Conservation (phyloP, 257 asterid species). For the Nicotiana tomentosiformis region DNA sequence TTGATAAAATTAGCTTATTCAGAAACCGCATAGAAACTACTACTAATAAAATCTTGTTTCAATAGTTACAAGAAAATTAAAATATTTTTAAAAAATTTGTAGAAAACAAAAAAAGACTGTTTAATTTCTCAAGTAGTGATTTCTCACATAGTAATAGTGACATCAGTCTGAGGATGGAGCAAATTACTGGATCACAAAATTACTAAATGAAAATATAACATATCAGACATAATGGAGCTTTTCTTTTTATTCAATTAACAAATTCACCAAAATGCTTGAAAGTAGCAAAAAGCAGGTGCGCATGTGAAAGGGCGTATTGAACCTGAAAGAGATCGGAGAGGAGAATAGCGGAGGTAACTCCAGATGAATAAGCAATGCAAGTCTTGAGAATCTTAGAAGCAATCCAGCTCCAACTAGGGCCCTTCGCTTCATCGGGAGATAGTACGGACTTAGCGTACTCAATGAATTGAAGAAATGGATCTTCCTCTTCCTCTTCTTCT, state of each 20-base stretch:
- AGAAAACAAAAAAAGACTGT: background rate
- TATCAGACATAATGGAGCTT: background rate
- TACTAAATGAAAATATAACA: background rate
- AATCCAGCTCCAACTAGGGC: conserved; percentile 92
- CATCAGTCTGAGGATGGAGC: background rate
- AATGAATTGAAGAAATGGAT: conserved; percentile 62
- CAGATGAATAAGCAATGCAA: conserved; percentile 76
- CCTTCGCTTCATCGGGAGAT: conserved; percentile 25
- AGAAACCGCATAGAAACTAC: background rate
- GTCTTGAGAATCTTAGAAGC: conserved; percentile 63
- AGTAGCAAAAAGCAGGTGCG: background rate
- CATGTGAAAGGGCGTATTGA: background rate
- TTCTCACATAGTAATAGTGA: background rate
- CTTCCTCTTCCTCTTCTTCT: conserved; percentile 27
- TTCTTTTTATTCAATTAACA: too few species aligned
- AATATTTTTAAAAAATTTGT: background rate
- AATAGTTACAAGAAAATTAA: too few species aligned
- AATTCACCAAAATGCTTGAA: background rate
- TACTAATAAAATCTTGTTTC: background rate
- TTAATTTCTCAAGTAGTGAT: background rate
- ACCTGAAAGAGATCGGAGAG: conserved; percentile 92
- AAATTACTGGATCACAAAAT: background rate
- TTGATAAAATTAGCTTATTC: background rate
- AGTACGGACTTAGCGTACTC: conserved; percentile 51
- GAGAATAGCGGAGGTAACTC: conserved; percentile 92